Evolutionary conservation across 176 grass and related monocot species (phyloP), one percentile per base, ranked within the genome.

Genomic region (Urochloa ruziziensis): DNA sequence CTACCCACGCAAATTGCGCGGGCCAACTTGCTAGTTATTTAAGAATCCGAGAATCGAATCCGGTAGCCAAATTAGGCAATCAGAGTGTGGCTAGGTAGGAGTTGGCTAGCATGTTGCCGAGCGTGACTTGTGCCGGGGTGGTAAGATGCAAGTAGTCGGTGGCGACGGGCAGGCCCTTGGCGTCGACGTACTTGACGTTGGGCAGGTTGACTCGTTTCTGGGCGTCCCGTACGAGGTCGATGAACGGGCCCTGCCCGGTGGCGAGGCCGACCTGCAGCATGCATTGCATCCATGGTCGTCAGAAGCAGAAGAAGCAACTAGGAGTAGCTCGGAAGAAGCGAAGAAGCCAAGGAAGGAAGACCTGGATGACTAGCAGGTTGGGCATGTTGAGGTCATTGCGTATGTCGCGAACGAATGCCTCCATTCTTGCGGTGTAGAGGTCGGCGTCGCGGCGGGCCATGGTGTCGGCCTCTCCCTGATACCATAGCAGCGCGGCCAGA

Each of bases 191-290:
- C 54, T 3, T 63, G 23, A 98, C 80, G 74, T 88, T 93, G 0
- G 83, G 62, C 27, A 90, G 4, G 10, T 46, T 3, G 11, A 98
- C 90, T 6, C 57, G 79, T 51, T 47, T 75, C 84, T 98, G 96
- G 11, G 88, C 92, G 0, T 71, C 28, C 87, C 96, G 73, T 27
- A 95, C 93, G 19, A 43, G 63, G 6, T 89, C 73, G 14, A 87
- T 33, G 91, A 88, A 95, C 53, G 68, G 86, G 9, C 96, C 96
- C 85, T 95, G 90, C 25, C 93, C 96, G 10, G 96, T 95, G 58
- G 96, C 96, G 27, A 98, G 79, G 4, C 90, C 96, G 7, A 40
- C 39, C n/a, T n/a, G n/a, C n/a, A n/a, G n/a, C n/a, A n/a, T n/a
- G n/a, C n/a, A n/a, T n/a, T n/a, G n/a, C n/a, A n/a, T n/a, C n/a